A percentile compares a stretch with the other conserved stretches of the same genome.
phyloP scores from a whole-genome alignment of 1,139 yeast genomes.

The Debaryomyces singareniensis region DNA sequence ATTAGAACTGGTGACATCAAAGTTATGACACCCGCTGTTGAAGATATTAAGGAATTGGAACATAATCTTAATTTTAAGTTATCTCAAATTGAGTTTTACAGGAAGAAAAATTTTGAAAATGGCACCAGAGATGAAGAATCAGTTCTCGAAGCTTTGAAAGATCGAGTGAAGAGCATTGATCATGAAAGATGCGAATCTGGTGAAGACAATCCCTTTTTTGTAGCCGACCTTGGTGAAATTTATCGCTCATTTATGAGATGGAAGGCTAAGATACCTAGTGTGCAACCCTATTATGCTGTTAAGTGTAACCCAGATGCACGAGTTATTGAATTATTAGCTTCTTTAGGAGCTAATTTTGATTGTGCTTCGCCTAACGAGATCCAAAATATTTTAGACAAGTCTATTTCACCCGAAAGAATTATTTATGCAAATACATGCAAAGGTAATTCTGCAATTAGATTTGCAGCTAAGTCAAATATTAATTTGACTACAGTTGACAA shows the following conservation, averaged over 20 bases:
- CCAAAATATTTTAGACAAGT: constrained; percentile 54
- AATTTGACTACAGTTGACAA: constrained; percentile 86
- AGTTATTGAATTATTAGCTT: constrained; percentile 52
- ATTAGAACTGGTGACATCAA: constrained; percentile 3
- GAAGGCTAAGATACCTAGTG: constrained; percentile 59
- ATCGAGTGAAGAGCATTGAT: constrained; percentile 44
- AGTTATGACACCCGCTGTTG: constrained; percentile 25
- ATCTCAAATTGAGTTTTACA: too few species aligned
- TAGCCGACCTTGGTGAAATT: constrained; percentile 78
- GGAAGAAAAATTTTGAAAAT: too few species aligned
- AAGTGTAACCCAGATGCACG: constrained; percentile 79
- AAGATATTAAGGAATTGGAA: constrained; percentile 12
- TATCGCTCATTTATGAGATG: constrained; percentile 56
- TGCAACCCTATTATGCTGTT: constrained; percentile 85
- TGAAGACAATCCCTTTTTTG: constrained; percentile 82
- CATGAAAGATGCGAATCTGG: constrained; percentile 63
- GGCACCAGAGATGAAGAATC: too few species aligned
- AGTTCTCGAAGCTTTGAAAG: constrained; percentile 23
- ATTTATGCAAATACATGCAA: constrained; percentile 95
- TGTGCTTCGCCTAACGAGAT: constrained; percentile 92
- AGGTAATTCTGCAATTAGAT: constrained; percentile 71
- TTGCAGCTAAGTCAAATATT: constrained; percentile 52
- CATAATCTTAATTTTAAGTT: too few species aligned
- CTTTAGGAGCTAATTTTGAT: constrained; percentile 74
- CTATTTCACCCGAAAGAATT: constrained; percentile 60